These are phyloP conservation scores for Kodamaea sagamina DNA, from an alignment of 805 yeast species.

Conservation along the genomic window DNA sequence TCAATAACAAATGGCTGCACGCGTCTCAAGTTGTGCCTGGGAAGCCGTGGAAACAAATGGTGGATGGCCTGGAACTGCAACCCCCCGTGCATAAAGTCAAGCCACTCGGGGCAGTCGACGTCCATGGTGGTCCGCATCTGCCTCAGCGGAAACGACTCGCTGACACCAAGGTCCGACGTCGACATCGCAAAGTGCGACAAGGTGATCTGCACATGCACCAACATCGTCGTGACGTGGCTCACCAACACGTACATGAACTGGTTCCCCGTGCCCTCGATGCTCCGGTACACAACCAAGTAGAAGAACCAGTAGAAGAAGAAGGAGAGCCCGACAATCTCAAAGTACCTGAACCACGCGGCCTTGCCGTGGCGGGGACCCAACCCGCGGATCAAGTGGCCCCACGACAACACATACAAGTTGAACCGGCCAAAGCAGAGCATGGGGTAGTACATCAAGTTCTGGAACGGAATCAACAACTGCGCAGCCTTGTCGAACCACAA, in stretches of 20 bases:
- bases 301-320: constrained; percentile 83
- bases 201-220: constrained; percentile 92
- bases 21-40: constrained; percentile 80
- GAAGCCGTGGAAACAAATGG: constrained; percentile 85
- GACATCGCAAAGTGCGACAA: constrained; percentile 93
- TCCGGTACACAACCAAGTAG: constrained; percentile 56
- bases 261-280: constrained; percentile 54
- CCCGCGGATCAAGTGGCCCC: constrained; percentile 75
- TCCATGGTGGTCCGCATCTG: constrained; percentile 93
- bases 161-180: constrained; percentile 78
- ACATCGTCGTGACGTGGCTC: constrained; percentile 80
- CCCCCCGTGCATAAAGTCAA: constrained; percentile 90
- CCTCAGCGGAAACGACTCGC: constrained; percentile 76
- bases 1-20: constrained; percentile 72
- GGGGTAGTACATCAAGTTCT: constrained; percentile 73
- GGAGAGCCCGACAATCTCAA: constrained; percentile 67
- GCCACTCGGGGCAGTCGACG: constrained; percentile 91
- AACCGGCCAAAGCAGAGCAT: constrained; percentile 81
- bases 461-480: constrained; percentile 57
- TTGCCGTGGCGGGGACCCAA: constrained; percentile 78
- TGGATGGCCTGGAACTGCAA: constrained; percentile 90
- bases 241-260: constrained; percentile 64
- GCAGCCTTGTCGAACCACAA: constrained; percentile 72
- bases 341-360: constrained; percentile 85
- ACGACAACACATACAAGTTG: constrained; percentile 77